Evolutionary conservation across 2,329 filamentous ascomycete genomes (phyloP).

Genomic region (Ophiostoma pallidulum): DNA sequence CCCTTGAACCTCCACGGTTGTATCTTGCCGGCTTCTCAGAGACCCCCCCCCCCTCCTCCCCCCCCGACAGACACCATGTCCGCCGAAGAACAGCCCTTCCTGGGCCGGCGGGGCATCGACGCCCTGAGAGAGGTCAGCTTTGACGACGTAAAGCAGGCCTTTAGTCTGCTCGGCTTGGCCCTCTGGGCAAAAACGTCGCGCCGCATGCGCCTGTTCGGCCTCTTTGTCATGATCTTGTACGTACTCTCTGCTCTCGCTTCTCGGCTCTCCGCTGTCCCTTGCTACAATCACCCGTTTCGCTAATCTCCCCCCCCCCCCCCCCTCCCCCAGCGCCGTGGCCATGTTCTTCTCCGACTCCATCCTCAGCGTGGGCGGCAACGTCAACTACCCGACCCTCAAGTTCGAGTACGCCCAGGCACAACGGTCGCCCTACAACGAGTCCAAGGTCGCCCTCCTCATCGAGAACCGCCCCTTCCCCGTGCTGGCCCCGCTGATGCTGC

Average conservation of each 20-base stretch:
- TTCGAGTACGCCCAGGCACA: conserved; percentile 26
- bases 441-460: conserved; percentile 46
- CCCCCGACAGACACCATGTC: conserved; percentile 5
- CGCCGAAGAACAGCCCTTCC: conserved; percentile 6
- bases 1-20: background rate
- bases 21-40: too few species aligned
- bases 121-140: conserved; percentile 11
- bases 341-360: conserved; percentile 12
- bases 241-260: too few species aligned
- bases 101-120: conserved; percentile 12
- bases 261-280: too few species aligned
- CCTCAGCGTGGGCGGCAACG: conserved; percentile 3
- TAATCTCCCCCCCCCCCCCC: background rate
- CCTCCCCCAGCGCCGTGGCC: background rate
- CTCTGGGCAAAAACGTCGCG: conserved; percentile 27
- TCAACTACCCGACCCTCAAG: conserved; percentile 22
- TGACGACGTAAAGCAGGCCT: conserved; percentile 8
- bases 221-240: conserved; percentile 26
- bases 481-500: conserved; percentile 44
- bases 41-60: background rate
- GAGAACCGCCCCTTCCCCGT: conserved; percentile 41
- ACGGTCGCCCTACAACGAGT: conserved; percentile 34
- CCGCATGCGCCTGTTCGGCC: conserved; percentile 25
- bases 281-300: too few species aligned
- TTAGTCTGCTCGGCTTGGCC: conserved; percentile 16